Evolutionary conservation across 768 basidiomycete genomes (phyloP), one percentile per base, ranked within the genome.

Genomic region (Leucocoprinus birnbaumii): DNA sequence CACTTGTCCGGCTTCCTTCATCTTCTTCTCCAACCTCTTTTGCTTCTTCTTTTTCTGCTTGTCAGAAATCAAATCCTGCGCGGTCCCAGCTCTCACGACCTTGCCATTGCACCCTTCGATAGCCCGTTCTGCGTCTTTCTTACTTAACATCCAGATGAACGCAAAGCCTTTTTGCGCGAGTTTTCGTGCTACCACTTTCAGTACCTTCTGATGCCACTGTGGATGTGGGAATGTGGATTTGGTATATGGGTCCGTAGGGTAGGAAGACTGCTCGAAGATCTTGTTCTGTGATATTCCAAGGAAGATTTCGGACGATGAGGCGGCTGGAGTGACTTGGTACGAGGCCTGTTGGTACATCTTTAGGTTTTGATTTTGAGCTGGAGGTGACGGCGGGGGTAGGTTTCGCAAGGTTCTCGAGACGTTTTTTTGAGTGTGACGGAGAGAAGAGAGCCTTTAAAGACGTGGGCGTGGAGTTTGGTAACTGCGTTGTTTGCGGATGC

Each of bases 61-160:
- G 56, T 80, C 81, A 10, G 76, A 73, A 2, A 80, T 76, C 24
- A 87, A 65, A 10, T 70, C 64, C 56, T 78, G 74, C 0, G 86
- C 86, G 44, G 82, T 74, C 3, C 89, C 90, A 24, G 83, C 80
- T 19, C 79, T 75, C 16, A 93, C 71, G 9, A 76, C 78, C 66
- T 80, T 84, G 16, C 90, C 91, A 63, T 96, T 96, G 58, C 90
- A 85, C 11, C 76, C 83, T 62, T 85, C 84, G 55, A 96, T 76
- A 0, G 93, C 94, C 49, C 75, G 74, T 66, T 94, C 89, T 8
- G 93, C 95, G 63, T 94, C 90, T 55, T 86, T 87, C 66, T 82
- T 85, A 64, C 84, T 84, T 59, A 94, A 68, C 83, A 92, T 94
- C 92, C 94, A 96, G 9, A 98, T 86, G 63, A 98, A 98, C 0